These are phyloP conservation scores for Rhynchospora breviuscula DNA, from an alignment of 176 grass and related monocot species.

Conservation along the genomic window DNA sequence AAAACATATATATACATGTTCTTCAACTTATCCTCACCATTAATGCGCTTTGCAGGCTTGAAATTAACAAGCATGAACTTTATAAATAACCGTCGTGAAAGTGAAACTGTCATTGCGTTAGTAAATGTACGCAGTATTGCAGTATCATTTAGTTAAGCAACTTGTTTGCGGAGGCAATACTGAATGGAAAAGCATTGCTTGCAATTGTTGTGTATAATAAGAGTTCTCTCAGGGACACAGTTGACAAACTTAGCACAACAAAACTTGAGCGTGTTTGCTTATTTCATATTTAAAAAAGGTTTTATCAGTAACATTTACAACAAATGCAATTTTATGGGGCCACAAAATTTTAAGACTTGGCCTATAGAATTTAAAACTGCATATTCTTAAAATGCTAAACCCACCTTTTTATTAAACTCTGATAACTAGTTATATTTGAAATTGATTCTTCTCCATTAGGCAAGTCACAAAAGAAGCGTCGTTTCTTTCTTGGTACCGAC, in stretches of 20 bases:
- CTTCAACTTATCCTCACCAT: background rate
- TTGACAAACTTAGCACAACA: background rate
- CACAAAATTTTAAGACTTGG: background rate
- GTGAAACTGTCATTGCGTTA: background rate
- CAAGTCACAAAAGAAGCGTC: constrained; percentile 19
- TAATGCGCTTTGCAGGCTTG: background rate
- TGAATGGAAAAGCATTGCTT: background rate
- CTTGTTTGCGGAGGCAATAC: background rate
- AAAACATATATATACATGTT: constrained; percentile 20
- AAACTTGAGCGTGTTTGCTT: background rate
- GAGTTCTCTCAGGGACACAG: background rate
- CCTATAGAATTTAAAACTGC: background rate
- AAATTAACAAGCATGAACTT: background rate
- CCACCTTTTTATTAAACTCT: background rate
- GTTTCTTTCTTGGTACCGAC: constrained; percentile 14
- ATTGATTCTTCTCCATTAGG: constrained; percentile 19
- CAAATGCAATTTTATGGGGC: background rate
- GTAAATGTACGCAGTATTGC: background rate
- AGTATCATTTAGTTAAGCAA: background rate
- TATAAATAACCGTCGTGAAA: background rate
- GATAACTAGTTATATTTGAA: constrained; percentile 22
- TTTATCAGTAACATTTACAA: background rate
- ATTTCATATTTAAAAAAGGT: background rate
- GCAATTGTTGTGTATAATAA: constrained; percentile 1
- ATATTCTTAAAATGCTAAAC: background rate